Base-by-base conservation (phyloP, 1,139 yeast species). In the Nakaseomyces delphensis region DNA sequence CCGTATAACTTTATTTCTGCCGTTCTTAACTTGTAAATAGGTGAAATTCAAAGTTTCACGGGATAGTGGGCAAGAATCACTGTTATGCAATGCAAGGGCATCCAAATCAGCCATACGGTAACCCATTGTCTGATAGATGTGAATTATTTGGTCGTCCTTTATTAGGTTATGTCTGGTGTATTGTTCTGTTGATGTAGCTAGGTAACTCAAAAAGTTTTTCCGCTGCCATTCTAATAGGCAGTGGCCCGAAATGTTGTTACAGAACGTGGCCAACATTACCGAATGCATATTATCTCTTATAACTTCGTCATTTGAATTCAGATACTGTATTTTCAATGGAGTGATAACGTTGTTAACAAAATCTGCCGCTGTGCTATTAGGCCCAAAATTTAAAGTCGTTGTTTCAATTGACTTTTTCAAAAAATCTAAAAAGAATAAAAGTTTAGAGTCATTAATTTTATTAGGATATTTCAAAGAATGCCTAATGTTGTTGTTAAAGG, bases 241-340 rank as follows among this genome's bases (percentile, higher is more conserved):
- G 1, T 36, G n/a, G 4, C 38, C 44, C 4, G 40, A 28, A 3
- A 43, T 20, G 7, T 38, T 36, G 29, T 48, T 51, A 2, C 43
- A 25, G 33, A 48, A 55, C 4, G 55, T 21, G 3, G 56, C 41
- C 2, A 59, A 37, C 24, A 51, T 42, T 24, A 55, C 51, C 1
- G 55, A 43, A 40, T 57, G 59, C 9, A 52, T 48, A 4, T 51
- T 43, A 42, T 59, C 64, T 30, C 55, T 46, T 1, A 59, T 43
- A 3, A 48, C 52, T 6, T 36, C 38, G 18, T 45, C 40, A 3
- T 44, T 9, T 5, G 49, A 44, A 11, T 43, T 18, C 6, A 51
- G 27, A 38, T 46, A 51, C 4, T 39, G 43, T 7, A 41, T 4
- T 13, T 45, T 30, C 4, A 55, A 20, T 2, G 59, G 57, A 9